Base-by-base conservation (phyloP, 2,329 filamentous ascomycete genomes). In the Harringtonia aguacate region DNA sequence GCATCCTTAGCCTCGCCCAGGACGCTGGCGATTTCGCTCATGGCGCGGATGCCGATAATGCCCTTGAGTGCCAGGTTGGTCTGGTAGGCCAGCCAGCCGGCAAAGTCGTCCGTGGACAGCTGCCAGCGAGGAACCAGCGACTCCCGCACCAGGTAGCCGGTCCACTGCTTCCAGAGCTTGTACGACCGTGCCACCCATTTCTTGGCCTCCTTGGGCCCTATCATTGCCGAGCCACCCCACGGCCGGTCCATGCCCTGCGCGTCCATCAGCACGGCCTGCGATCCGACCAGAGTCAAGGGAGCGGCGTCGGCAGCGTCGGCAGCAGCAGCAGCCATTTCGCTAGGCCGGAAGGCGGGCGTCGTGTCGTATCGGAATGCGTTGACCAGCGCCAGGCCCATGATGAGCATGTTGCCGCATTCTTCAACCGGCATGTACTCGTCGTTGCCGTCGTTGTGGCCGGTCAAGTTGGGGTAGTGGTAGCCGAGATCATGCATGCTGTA, bases 401-500 rank as follows among this genome's bases (percentile, higher is more conserved):
- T 83, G 42, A 88, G 67, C 69, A 89, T 84, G 53, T 84, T 77
- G 12, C 80, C 80, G 51, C 79, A 84, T 58, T 85, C 80, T 56
- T 84, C 80, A 1, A 84, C 76, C 0, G 80, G 80, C 80, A 84
- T 84, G 52, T 82, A 81, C 57, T 84, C 81, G 50, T 84, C 80
- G 8, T 67, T 64, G 15, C 80, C 81, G 55, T 82, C 78, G 21
- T 69, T 60, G 55, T 86, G 82, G 3, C 82, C 83, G 0, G 81
- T 86, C 27, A 79, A 69, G 54, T 86, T 86, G 1, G 83, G 83
- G 56, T 84, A 86, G 56, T 80, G 75, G 1, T 72, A 61, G 3
- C 82, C 83, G 18, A 86, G 66, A 60, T 87, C 83, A 56, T 86
- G 83, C 77, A 86, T 84, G 46, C 77, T 79, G 58, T 85, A 86